Percentiles rank a stretch among this genome's conserved stretches.
These are phyloP conservation scores for Salix exigua DNA, from an alignment of 345 rosid species.

Conservation along the genomic window DNA sequence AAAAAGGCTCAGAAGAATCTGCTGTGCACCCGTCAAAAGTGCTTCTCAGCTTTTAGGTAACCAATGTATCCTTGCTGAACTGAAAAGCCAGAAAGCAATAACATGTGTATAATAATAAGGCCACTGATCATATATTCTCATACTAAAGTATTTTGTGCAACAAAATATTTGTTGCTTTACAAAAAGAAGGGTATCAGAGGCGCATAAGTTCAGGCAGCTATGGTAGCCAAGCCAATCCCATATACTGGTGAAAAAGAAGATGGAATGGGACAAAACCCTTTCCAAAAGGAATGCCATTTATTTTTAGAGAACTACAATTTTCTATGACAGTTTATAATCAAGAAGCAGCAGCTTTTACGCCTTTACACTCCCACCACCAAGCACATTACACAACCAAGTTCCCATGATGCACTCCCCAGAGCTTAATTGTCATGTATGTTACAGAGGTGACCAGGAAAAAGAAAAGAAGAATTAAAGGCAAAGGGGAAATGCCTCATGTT, in stretches of 20 bases:
- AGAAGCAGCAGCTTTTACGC: slow-evolving; percentile 38
- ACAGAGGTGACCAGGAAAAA: slow-evolving; percentile 34
- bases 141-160: background rate
- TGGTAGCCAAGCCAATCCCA: background rate
- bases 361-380: slow-evolving; percentile 41
- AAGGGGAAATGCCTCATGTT: slow-evolving; percentile 29
- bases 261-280: slow-evolving; percentile 14
- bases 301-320: slow-evolving; percentile 37
- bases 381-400: slow-evolving; percentile 19
- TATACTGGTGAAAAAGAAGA: background rate
- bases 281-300: slow-evolving; percentile 28
- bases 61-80: slow-evolving; percentile 12
- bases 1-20: background rate
- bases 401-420: slow-evolving; percentile 17
- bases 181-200: slow-evolving; percentile 5
- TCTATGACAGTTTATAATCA: slow-evolving; percentile 27
- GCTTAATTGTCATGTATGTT: slow-evolving; percentile 29
- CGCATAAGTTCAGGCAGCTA: slow-evolving; percentile 12
- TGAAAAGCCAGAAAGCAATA: slow-evolving; percentile 2
- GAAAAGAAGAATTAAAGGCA: background rate
- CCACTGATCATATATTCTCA: background rate
- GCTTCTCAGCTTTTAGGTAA: slow-evolving; percentile 17
- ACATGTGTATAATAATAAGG: background rate
- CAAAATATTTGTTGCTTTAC: background rate
- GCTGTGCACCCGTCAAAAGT: background rate